These are phyloP conservation scores for Diaporthe aspalathi DNA, from an alignment of 2,329 filamentous ascomycete species.

Conservation along the genomic window DNA sequence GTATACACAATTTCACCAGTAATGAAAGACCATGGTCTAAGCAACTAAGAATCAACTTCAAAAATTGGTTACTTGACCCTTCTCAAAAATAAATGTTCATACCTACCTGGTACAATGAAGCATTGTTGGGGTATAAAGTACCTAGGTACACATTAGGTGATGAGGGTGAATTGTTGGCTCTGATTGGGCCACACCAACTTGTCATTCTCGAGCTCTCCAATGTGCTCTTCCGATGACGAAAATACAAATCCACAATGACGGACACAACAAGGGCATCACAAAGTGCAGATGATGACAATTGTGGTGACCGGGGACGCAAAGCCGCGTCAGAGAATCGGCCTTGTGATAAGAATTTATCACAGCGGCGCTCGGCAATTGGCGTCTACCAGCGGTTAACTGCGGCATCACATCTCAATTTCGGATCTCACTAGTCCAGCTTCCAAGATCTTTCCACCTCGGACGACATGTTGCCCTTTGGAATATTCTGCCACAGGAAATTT, in stretches of 20 bases:
- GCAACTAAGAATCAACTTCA: no score
- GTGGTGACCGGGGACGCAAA: neutral
- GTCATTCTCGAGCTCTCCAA: neutral
- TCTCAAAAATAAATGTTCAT: no score
- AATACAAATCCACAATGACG: constrained; percentile 6
- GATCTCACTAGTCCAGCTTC: neutral
- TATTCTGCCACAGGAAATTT: neutral
- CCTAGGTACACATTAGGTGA: no score
- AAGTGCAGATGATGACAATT: constrained; percentile 11
- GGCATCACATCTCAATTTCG: constrained; percentile 40
- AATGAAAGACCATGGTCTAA: no score
- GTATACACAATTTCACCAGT: no score
- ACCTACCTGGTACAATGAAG: no score
- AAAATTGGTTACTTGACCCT: no score
- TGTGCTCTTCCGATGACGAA: constrained; percentile 10
- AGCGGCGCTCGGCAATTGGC: constrained; percentile 32
- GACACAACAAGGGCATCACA: neutral
- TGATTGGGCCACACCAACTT: no score
- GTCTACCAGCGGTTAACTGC: constrained; percentile 45
- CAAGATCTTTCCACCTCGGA: neutral
- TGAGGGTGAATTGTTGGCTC: no score
- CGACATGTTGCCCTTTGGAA: neutral
- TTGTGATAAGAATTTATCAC: neutral
- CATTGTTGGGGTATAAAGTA: no score
- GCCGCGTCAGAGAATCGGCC: neutral